Evolutionary conservation across 1,284 basidiomycete genomes (phyloP).

Genomic region (Irpex rosettiformis): DNA sequence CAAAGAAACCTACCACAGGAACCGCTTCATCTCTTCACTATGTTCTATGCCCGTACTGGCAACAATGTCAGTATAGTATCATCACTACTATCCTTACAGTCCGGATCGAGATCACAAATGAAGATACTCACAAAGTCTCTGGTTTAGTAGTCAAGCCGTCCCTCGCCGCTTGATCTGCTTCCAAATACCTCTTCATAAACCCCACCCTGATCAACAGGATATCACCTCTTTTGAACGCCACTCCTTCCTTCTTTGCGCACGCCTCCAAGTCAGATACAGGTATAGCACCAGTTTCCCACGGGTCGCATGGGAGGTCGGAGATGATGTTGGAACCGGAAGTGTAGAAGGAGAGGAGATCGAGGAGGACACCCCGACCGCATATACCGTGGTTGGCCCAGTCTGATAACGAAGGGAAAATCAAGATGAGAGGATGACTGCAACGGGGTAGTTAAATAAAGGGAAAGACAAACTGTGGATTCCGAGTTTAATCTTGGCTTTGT

Average conservation of each 20-base stretch:
- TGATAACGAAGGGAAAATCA: constrained; percentile 23
- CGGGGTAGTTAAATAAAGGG: background rate
- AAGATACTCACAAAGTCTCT: constrained; percentile 47
- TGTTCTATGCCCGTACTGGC: constrained; percentile 65
- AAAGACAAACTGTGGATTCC: constrained; percentile 66
- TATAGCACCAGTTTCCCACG: constrained; percentile 57
- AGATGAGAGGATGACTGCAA: background rate
- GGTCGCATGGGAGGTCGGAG: constrained; percentile 52
- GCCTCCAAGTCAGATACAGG: constrained; percentile 55
- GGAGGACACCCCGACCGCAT: constrained; percentile 66
- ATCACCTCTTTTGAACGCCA: constrained; percentile 56
- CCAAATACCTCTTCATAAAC: constrained; percentile 58
- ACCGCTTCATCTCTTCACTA: constrained; percentile 67
- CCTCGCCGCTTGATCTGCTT: constrained; percentile 41
- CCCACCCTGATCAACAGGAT: constrained; percentile 62
- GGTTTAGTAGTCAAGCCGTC: constrained; percentile 38
- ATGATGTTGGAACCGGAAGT: constrained; percentile 35
- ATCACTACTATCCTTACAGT: no score
- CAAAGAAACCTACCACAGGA: constrained; percentile 55
- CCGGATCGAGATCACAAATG: no score
- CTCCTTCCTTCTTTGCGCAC: constrained; percentile 54
- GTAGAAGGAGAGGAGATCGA: constrained; percentile 59
- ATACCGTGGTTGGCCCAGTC: constrained; percentile 76
- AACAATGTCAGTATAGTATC: background rate
- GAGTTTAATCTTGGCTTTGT: constrained; percentile 42